Base-by-base conservation (phyloP, 208 protist species). In the Wallacemonas sp. region DNA sequence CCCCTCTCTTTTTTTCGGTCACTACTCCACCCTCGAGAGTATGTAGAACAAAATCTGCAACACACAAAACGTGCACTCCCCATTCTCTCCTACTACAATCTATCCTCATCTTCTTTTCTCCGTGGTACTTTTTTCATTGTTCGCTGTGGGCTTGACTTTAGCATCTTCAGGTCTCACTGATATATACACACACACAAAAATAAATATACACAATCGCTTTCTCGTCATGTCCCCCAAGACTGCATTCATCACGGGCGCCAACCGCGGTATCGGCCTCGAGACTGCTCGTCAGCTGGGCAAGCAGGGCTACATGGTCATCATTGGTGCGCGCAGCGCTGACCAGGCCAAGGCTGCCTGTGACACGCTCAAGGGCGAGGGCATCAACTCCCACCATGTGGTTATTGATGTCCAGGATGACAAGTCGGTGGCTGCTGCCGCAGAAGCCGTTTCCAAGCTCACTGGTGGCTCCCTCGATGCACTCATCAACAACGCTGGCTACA, bases 181-280 rank as follows among this genome's bases (percentile, higher is more conserved):
- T 41, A 16, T 16, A 41, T 17, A 41, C 36, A 16, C 9, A 47
- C 14, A n/a, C 41, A 23, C 41, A 55, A 55, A 24, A 26, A 32
- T 21, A 55, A 55, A 11, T 26, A 16, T 14, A 11, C 47, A 55
- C 9, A 24, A 26, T 26, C 47, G 30, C 9, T 30, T 55, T 55
- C 5, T 30, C 26, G 30, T 17, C 19, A 63, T 48, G 46, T 26
- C 44, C 29, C 5, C 30, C 26, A 73, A 73, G 52, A 68, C 76
- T 60, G 88, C 78, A 1, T 72, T 93, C 36, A 83, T 97, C 47
- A 90, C 86, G 17, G 92, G 90, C 26, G 85, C 60, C n/a, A 93
- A 92, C 73, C 81, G 82, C 44, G 92, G 90, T 6, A 89, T 97
- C 57, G 90, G 90, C 30, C 60, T 88, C 17, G 81, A 91, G 57